A percentile compares a stretch with the other conserved stretches of the same genome.
Evolutionary conservation across 805 yeast genomes (phyloP).

Genomic region (Ogataea paraovalis): DNA sequence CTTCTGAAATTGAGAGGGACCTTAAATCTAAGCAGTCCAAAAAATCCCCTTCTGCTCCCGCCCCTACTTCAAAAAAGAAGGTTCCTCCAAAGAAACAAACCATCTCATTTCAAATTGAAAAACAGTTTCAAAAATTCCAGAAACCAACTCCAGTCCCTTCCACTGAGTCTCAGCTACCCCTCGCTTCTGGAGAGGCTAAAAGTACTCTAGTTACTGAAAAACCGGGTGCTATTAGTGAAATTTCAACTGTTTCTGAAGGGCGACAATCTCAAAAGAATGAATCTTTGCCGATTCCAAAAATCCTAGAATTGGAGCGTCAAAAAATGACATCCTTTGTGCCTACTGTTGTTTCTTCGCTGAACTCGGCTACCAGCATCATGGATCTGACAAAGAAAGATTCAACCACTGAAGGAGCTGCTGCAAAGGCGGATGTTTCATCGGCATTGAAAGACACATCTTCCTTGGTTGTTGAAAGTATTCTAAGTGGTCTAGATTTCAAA

Average conservation of each 20-base stretch:
- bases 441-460: background rate
- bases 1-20: background rate
- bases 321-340: slow-evolving; percentile 25
- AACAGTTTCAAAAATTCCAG: slow-evolving; percentile 20
- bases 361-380: background rate
- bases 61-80: background rate
- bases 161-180: background rate
- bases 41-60: background rate
- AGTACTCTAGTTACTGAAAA: background rate
- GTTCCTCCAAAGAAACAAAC: background rate
- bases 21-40: background rate
- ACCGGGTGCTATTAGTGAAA: too few species aligned
- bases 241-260: background rate
- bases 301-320: slow-evolving; percentile 51
- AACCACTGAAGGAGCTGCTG: background rate
- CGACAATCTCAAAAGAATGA: slow-evolving; percentile 14
- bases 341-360: background rate
- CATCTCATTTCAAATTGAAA: slow-evolving; percentile 4
- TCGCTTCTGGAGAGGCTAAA: background rate
- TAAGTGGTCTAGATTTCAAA: slow-evolving; percentile 6
- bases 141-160: slow-evolving; percentile 8
- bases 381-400: background rate
- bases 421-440: background rate
- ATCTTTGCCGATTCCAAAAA: slow-evolving; percentile 53
- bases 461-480: background rate